phyloP scores from a whole-genome alignment of 2,329 filamentous ascomycete species.

The Xylaria sp. region DNA sequence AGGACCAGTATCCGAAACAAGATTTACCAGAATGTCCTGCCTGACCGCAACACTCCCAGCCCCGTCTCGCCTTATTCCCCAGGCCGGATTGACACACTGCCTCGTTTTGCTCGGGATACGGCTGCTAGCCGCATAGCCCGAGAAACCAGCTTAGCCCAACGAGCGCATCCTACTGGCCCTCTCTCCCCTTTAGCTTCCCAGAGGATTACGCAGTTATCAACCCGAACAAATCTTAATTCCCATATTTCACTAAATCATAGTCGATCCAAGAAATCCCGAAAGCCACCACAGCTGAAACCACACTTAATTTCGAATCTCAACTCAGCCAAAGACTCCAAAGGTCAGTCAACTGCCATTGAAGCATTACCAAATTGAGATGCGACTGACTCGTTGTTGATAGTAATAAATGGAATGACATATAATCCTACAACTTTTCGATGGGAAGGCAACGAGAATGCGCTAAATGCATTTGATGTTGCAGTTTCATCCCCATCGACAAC shows the following conservation, averaged over 20 bases:
- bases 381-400: slow-evolving; percentile 54
- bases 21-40: slow-evolving; percentile 64
- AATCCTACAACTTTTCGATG: slow-evolving; percentile 87
- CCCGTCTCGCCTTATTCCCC: slow-evolving; percentile 67
- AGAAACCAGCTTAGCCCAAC: slow-evolving; percentile 69
- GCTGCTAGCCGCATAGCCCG: slow-evolving; percentile 72
- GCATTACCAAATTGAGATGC: background rate
- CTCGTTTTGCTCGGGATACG: slow-evolving; percentile 73
- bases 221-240: slow-evolving; percentile 59
- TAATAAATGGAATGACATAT: slow-evolving; percentile 94
- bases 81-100: slow-evolving; percentile 63
- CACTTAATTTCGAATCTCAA: slow-evolving; percentile 89
- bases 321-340: slow-evolving; percentile 78
- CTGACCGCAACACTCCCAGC: slow-evolving; percentile 64
- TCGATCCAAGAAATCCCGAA: slow-evolving; percentile 66
- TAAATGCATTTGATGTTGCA: slow-evolving; percentile 79
- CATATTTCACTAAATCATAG: slow-evolving; percentile 55
- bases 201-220: slow-evolving; percentile 63
- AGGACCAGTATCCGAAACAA: slow-evolving; percentile 70
- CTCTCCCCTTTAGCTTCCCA: slow-evolving; percentile 66
- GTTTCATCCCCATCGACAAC: slow-evolving; percentile 64
- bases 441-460: slow-evolving; percentile 94
- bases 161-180: slow-evolving; percentile 63
- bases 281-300: slow-evolving; percentile 74
- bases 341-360: slow-evolving; percentile 60